Base-by-base conservation (phyloP, 2,329 filamentous ascomycete genomes). In the Thelonectria blattea region DNA sequence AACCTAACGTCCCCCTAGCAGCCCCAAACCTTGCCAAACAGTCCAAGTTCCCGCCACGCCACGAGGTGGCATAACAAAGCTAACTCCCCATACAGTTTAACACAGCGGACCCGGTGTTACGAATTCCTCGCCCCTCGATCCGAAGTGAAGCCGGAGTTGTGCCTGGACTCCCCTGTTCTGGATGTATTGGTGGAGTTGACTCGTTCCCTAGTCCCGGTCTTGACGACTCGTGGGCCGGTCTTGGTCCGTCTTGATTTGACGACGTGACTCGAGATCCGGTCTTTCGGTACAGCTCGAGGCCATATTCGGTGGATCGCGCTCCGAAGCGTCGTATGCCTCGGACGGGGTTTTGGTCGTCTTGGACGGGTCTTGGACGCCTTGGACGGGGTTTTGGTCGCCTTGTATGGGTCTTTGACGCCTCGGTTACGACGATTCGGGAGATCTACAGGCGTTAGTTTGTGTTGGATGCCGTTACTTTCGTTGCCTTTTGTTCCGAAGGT, bases 91-190 rank as follows among this genome's bases (percentile, higher is more conserved):
- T 49, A 17, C 5, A 12, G 53, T 10, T 17, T 56, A 45, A 45
- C 53, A 22, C 49, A 45, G 45, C 45, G 6, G 20, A 24, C 42
- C 18, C 18, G 10, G 42, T 15, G 14, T 46, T 22, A 54, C 41
- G 27, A 49, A 20, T 20, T 2, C 32, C 46, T 24, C 27, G 8
- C 10, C 24, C 32, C 22, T 43, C 45, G 53, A 56, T 50, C 53
- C 53, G 53, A 56, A 50, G 45, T 56, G 37, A 20, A 50, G 20
- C 53, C 53, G 53, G 53, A 34, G 53, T 56, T 56, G 53, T 56
- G 53, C 53, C 53, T 56, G 12, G 8, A 24, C 20, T 41, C 49
- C 12, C 53, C 53, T 50, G 45, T 49, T 56, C 46, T 22, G 46
- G 53, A 30, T n/a, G 14, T 30, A 22, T 27, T 14, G 24, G 52